A percentile compares a stretch with the other conserved stretches of the same genome.
Conservation (phyloP, 352 stramenopile species). For the Phytophthora sojae region DNA sequence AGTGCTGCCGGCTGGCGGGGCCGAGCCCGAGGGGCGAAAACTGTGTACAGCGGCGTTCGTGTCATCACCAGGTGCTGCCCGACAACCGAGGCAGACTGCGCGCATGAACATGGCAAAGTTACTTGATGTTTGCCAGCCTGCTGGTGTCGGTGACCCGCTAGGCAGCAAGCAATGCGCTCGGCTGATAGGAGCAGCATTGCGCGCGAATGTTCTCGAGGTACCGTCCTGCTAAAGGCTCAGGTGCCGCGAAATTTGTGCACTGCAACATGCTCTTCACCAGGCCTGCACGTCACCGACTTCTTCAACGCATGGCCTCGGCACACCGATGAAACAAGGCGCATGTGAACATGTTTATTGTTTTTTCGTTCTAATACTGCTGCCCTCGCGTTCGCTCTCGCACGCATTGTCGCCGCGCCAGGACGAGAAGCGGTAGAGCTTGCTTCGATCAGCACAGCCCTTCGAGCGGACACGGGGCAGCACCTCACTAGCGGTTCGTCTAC, state of each 20-base stretch:
- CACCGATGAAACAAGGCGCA: slow-evolving; percentile 29
- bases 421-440: slow-evolving; percentile 4
- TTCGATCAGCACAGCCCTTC: slow-evolving; percentile 11
- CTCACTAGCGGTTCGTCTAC: slow-evolving; percentile 35
- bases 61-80: background rate
- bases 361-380: slow-evolving; percentile 40
- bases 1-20: slow-evolving; percentile 3
- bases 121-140: background rate
- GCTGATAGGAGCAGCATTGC: background rate
- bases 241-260: background rate
- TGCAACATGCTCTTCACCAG: background rate
- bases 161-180: background rate
- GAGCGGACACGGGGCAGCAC: slow-evolving; percentile 24
- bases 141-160: background rate
- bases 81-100: background rate
- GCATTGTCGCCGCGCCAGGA: slow-evolving; percentile 10
- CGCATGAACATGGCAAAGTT: no score
- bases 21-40: background rate
- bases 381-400: slow-evolving; percentile 21
- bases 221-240: no score
- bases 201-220: background rate
- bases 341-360: slow-evolving; percentile 32
- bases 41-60: background rate
- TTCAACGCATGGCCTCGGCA: no score
- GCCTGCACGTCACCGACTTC: no score